phyloP scores from a whole-genome alignment of 129 eudicot species.

The Pseudognaphalium luteoalbum region DNA sequence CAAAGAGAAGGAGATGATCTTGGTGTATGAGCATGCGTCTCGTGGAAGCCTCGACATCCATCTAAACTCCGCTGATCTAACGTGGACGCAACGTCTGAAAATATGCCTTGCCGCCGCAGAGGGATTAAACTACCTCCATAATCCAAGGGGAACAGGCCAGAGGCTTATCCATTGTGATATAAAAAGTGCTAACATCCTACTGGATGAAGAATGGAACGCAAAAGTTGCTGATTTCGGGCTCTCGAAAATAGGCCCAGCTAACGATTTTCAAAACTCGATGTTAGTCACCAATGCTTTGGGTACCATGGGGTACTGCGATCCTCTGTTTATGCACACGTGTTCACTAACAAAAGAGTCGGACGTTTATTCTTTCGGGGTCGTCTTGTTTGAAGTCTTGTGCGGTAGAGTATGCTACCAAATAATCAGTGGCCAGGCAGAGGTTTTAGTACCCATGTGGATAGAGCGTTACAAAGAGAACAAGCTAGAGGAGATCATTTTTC shows the following conservation, averaged over 20 bases:
- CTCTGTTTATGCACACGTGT: neutral
- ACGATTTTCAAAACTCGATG: neutral
- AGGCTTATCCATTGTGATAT: slow-evolving; percentile 14
- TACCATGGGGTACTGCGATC: slow-evolving; percentile 16
- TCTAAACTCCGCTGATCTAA: neutral
- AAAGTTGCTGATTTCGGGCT: slow-evolving; percentile 23
- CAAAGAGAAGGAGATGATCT: neutral
- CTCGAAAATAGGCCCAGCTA: slow-evolving; percentile 13
- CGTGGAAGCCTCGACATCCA: neutral
- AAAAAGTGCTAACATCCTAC: slow-evolving; percentile 6
- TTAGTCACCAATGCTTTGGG: neutral
- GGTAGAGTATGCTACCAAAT: slow-evolving; percentile 5
- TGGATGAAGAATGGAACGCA: slow-evolving; percentile 1
- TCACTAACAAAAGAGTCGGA: slow-evolving; percentile 16
- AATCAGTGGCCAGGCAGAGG: neutral
- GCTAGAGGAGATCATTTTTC: neutral
- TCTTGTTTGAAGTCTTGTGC: slow-evolving; percentile 21
- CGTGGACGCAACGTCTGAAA: slow-evolving; percentile 13
- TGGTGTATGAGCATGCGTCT: slow-evolving; percentile 3
- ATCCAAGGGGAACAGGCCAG: neutral
- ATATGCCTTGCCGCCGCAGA: slow-evolving; percentile 1
- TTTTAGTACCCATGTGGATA: neutral
- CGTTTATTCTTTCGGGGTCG: slow-evolving; percentile 20
- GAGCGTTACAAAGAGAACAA: neutral
- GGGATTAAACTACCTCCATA: neutral